Conservation (phyloP, 805 yeast genomes). For the Candida pseudoglaebosa region DNA sequence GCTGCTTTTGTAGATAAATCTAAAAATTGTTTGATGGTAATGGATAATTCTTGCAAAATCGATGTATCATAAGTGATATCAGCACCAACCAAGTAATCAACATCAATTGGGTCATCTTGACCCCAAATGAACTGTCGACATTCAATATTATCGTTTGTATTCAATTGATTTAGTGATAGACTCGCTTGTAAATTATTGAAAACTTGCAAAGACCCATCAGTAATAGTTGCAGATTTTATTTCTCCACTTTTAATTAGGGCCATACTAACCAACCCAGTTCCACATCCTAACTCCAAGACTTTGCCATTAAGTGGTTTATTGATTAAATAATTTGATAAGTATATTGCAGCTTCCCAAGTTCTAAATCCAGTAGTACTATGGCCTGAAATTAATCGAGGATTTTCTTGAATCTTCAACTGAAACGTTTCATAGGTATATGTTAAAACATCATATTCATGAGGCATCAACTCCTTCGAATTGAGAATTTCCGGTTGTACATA, state of each 20-base stretch:
- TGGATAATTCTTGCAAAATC: slow-evolving; percentile 52
- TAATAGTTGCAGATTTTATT: slow-evolving; percentile 37
- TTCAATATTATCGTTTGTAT: slow-evolving; percentile 1
- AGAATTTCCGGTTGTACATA: slow-evolving; percentile 31
- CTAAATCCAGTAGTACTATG: slow-evolving; percentile 84
- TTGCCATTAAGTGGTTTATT: not conserved
- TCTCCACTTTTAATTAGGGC: slow-evolving; percentile 22
- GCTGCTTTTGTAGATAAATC: slow-evolving; percentile 26
- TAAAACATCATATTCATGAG: slow-evolving; percentile 3
- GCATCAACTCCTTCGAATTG: slow-evolving; percentile 22
- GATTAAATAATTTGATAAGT: slow-evolving; percentile 49
- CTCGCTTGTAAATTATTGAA: slow-evolving; percentile 46
- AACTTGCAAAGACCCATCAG: slow-evolving; percentile 66
- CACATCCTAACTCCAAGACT: slow-evolving; percentile 79
- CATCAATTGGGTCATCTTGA: slow-evolving; percentile 21
- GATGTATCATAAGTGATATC: slow-evolving; percentile 82
- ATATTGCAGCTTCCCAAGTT: slow-evolving; percentile 92
- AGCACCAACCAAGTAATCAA: slow-evolving; percentile 67
- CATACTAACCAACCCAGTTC: slow-evolving; percentile 79
- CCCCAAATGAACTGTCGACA: slow-evolving; percentile 54
- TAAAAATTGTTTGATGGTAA: slow-evolving; percentile 41
- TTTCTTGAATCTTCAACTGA: slow-evolving; percentile 47
- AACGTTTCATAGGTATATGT: not conserved
- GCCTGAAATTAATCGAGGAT: slow-evolving; percentile 63
- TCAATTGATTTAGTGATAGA: slow-evolving; percentile 40